Base-by-base conservation (phyloP, 2,329 filamentous ascomycete species). In the Conoideocrella luteorostrata region DNA sequence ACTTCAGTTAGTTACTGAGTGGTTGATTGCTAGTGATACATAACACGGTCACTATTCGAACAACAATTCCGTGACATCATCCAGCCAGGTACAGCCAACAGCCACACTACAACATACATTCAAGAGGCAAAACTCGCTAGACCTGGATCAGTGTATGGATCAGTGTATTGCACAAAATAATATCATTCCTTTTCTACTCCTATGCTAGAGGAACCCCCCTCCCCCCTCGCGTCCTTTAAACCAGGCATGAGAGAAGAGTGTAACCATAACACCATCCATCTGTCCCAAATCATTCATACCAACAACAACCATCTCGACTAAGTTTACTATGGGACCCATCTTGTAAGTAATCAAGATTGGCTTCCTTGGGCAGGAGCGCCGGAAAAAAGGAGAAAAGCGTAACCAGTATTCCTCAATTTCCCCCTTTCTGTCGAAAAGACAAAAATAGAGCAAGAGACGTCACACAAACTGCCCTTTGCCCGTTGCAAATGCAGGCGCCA, bases 141-240 rank as follows among this genome's bases (percentile, higher is more conserved):
- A n/a, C n/a, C n/a, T n/a, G n/a, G n/a, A n/a, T n/a, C n/a, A n/a
- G n/a, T n/a, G n/a, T 17, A 41, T 11, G 21, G 10, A n/a, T n/a
- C 17, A 24, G 22, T 15, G 13, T 22, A 33, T 29, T 23, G 43
- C 43, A 57, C 59, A 57, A 56, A 55, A 59, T 47, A 52, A 56
- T 56, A 50, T 52, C 57, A 57, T 63, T 58, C 56, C 60, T 60
- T 61, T 59, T 59, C 60, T 61, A 63, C 58, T 62, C 59, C 60
- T 57, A 56, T 51, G 56, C 59, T 55, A 60, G 55, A 58, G 56
- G n/a, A n/a, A 56, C 53, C 52, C 52, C n/a, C n/a, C n/a, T n/a
- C n/a, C n/a, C n/a, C n/a, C n/a, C n/a, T n/a, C n/a, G n/a, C n/a
- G n/a, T n/a, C n/a, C 56, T 55, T 55, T 54, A 47, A 52, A 45